Percentiles rank a stretch among this genome's conserved stretches.
phyloP scores from a whole-genome alignment of 2,329 filamentous ascomycete species.

The Trichoderma asperellum region DNA sequence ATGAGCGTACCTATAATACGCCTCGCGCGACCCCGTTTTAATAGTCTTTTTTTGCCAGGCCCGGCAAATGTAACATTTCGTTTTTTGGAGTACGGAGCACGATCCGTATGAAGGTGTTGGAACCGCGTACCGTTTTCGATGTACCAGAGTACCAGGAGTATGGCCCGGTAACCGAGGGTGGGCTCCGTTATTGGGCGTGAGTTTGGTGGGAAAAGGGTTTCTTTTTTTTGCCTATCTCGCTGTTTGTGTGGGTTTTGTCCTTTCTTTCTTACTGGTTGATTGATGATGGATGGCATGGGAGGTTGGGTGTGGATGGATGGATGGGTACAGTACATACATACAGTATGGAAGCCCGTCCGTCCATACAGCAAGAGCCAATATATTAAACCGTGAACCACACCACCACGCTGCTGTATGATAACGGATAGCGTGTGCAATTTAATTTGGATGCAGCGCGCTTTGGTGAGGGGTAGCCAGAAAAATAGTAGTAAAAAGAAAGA shows the following conservation, averaged over 20 bases:
- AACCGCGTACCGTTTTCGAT: neutral
- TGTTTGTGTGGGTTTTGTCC: neutral
- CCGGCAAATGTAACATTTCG: constrained; percentile 27
- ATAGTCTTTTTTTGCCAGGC: neutral
- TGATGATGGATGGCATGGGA: too few relatives aligned
- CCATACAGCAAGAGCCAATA: neutral
- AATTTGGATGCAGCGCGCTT: neutral
- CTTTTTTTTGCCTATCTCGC: neutral
- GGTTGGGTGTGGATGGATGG: too few relatives aligned
- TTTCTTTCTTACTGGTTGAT: neutral
- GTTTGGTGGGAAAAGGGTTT: neutral
- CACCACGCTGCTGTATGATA: neutral
- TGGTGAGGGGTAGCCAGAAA: neutral
- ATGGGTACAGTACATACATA: neutral
- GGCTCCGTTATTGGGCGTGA: neutral
- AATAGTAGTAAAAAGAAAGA: neutral
- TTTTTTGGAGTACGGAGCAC: neutral
- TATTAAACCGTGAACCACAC: neutral
- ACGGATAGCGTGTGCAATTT: neutral
- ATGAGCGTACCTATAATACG: neutral
- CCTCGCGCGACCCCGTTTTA: neutral
- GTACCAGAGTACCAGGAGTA: neutral
- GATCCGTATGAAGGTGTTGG: neutral
- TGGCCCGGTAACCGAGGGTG: neutral
- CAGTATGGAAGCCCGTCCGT: neutral